These are phyloP conservation scores for Zopfia rhizophila DNA, from an alignment of 2,329 filamentous ascomycete genomes.

Conservation along the genomic window DNA sequence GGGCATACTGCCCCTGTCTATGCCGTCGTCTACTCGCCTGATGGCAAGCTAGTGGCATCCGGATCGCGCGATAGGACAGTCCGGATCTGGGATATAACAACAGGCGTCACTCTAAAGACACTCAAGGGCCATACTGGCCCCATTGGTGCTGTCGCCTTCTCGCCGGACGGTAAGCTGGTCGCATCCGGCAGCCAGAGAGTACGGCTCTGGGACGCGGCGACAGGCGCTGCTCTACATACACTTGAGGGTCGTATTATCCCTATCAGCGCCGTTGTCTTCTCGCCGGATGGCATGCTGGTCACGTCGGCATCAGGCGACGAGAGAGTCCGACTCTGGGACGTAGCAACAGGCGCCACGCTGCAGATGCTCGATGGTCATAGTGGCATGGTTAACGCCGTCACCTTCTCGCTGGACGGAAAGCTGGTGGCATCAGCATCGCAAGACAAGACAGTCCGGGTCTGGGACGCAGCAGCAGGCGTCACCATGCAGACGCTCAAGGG, in stretches of 20 bases:
- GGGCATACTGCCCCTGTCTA: slow-evolving; percentile 38
- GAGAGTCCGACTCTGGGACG: slow-evolving; percentile 24
- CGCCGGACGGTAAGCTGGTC: slow-evolving; percentile 19
- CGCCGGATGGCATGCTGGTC: slow-evolving; percentile 23
- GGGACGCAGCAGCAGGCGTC: slow-evolving; percentile 16
- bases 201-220: too few relatives aligned
- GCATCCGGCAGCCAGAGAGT: slow-evolving; percentile 22
- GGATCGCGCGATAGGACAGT: slow-evolving; percentile 24
- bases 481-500: slow-evolving; percentile 23
- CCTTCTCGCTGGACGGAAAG: slow-evolving; percentile 19
- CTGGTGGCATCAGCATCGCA: slow-evolving; percentile 9
- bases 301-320: slow-evolving; percentile 21
- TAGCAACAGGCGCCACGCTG: slow-evolving; percentile 39
- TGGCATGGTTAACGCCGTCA: slow-evolving; percentile 47
- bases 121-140: slow-evolving; percentile 16
- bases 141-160: slow-evolving; percentile 52
- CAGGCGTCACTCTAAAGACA: slow-evolving; percentile 10
- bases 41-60: slow-evolving; percentile 23
- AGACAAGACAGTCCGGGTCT: slow-evolving; percentile 17
- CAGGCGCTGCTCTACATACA: too few relatives aligned
- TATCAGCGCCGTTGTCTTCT: slow-evolving; percentile 14
- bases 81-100: slow-evolving; percentile 21
- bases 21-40: slow-evolving; percentile 26
- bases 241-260: slow-evolving; percentile 12
- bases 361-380: slow-evolving; percentile 46